phyloP scores from a whole-genome alignment of 176 grass and related monocot species.

The Oryza rufipogon region DNA sequence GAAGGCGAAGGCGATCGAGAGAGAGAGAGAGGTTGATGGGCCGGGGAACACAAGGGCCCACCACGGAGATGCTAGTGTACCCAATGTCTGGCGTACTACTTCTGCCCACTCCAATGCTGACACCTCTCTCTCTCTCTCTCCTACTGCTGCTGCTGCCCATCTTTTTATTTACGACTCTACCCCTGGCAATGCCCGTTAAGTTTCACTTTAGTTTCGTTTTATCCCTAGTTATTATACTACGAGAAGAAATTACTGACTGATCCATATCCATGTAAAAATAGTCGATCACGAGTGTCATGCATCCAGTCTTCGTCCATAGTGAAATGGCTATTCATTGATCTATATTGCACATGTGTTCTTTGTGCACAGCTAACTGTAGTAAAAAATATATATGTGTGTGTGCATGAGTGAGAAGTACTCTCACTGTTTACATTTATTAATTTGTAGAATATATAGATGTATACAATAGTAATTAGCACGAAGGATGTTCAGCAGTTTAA shows the following conservation, averaged over 20 bases:
- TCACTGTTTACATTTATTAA: too few relatives aligned
- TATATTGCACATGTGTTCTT: background rate
- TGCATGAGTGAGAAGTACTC: background rate
- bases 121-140: background rate
- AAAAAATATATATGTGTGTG: background rate
- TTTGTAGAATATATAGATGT: too few relatives aligned
- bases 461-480: too few relatives aligned
- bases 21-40: background rate
- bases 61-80: conserved; percentile 37
- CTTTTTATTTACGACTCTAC: background rate
- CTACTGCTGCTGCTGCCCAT: background rate
- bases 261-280: background rate
- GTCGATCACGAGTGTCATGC: background rate
- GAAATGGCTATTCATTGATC: background rate
- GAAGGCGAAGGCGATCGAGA: background rate
- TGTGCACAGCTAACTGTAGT: background rate
- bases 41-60: conserved; percentile 40
- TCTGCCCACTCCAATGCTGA: background rate
- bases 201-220: too few relatives aligned
- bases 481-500: background rate
- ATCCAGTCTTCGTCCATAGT: conserved; percentile 2
- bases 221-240: too few relatives aligned
- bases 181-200: background rate
- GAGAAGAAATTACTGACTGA: background rate
- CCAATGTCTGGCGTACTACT: background rate